A percentile compares a stretch with the other conserved stretches of the same genome.
phyloP scores from a whole-genome alignment of 129 eudicot genomes.

The Lactuca saligna region DNA sequence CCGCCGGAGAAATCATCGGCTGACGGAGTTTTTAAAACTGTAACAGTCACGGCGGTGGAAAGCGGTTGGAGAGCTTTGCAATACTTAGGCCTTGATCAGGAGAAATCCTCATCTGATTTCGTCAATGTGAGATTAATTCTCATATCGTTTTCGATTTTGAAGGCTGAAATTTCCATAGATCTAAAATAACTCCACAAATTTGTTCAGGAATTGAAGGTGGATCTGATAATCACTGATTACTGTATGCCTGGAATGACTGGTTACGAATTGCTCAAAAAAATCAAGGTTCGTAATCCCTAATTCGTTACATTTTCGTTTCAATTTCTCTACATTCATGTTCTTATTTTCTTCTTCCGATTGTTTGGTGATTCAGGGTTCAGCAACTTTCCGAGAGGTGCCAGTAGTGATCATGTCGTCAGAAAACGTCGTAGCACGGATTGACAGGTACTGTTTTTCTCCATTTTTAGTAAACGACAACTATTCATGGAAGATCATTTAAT shows the following conservation, averaged over 20 bases:
- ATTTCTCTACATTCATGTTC: neutral
- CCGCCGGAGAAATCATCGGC: conserved; percentile 2
- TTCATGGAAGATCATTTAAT: neutral
- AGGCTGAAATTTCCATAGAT: neutral
- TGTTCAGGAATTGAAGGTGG: conserved; percentile 66
- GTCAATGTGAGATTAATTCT: conserved; percentile 52
- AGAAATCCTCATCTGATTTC: conserved; percentile 58
- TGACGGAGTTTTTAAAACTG: neutral
- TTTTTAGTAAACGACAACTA: conserved; percentile 3
- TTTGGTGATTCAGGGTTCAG: conserved; percentile 62
- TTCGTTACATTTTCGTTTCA: neutral
- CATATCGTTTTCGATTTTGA: neutral
- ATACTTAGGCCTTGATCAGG: conserved; percentile 73
- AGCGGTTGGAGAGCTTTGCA: conserved; percentile 89
- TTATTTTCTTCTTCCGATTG: neutral
- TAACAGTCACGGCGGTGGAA: conserved; percentile 85
- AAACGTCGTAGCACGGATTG: conserved; percentile 77
- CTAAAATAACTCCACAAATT: neutral
- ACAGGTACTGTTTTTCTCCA: conserved; percentile 47
- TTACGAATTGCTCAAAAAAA: conserved; percentile 81
- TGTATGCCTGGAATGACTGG: conserved; percentile 99
- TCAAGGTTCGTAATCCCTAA: conserved; percentile 51
- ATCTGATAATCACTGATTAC: conserved; percentile 86
- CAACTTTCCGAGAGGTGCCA: conserved; percentile 77
- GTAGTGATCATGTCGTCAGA: conserved; percentile 98